Conservation (phyloP, 2,329 filamentous ascomycete species). For the Pseudogymnoascus sp. region DNA sequence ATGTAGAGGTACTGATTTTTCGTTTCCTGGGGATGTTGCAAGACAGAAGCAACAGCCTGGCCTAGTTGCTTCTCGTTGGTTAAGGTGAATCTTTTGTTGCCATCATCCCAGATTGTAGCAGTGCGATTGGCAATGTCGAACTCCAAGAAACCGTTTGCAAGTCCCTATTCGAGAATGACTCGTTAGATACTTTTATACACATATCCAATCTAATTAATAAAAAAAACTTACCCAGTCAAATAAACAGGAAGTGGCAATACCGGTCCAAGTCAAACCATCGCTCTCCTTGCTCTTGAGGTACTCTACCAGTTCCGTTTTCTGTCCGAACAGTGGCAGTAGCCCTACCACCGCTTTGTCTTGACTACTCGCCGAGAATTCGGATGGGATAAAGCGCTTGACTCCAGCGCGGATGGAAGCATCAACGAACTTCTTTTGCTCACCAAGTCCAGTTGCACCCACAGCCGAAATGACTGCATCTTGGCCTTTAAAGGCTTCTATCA, state of each 20-base stretch:
- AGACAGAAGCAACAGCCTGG: slow-evolving; percentile 24
- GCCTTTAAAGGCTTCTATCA: slow-evolving; percentile 36
- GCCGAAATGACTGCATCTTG: slow-evolving; percentile 50
- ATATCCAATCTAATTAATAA: too few species aligned
- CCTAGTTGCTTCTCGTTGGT: slow-evolving; percentile 28
- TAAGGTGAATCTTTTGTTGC: slow-evolving; percentile 24
- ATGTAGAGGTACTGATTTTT: slow-evolving; percentile 29
- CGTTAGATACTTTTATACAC: too few species aligned
- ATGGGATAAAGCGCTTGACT: slow-evolving; percentile 51
- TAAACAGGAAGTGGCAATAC: slow-evolving; percentile 39
- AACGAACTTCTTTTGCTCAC: slow-evolving; percentile 41
- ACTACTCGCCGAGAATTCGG: slow-evolving; percentile 38
- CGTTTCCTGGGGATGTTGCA: slow-evolving; percentile 28
- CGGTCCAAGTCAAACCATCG: slow-evolving; percentile 37
- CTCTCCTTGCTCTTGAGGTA: slow-evolving; percentile 31
- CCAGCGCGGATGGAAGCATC: slow-evolving; percentile 49
- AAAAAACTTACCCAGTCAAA: slow-evolving; percentile 37
- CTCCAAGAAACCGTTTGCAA: slow-evolving; percentile 43
- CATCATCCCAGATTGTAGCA: slow-evolving; percentile 34
- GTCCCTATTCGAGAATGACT: slow-evolving; percentile 28
- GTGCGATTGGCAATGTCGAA: slow-evolving; percentile 43
- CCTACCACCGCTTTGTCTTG: slow-evolving; percentile 27
- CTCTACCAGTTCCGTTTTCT: slow-evolving; percentile 33
- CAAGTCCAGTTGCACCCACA: slow-evolving; percentile 37
- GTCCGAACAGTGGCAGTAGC: slow-evolving; percentile 28